Percentiles rank a stretch among this genome's conserved stretches.
These are phyloP conservation scores for Metarhizium anisopliae DNA, from an alignment of 2,329 filamentous ascomycete species.

Conservation along the genomic window DNA sequence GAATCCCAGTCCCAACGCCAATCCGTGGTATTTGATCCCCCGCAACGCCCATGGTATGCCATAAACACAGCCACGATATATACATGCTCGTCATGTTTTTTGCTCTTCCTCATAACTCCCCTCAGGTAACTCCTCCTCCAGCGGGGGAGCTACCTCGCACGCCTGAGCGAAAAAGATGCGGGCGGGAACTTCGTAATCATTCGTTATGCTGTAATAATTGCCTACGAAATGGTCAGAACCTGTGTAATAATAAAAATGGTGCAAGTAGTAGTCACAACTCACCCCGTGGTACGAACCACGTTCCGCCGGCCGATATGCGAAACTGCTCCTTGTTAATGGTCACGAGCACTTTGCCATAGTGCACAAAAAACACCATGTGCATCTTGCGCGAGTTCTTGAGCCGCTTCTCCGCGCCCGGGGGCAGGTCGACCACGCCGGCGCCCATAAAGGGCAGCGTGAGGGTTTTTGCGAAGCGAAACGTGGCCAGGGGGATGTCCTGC, in stretches of 20 bases:
- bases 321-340: conserved; percentile 69
- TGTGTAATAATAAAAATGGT: no score
- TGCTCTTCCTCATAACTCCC: no score
- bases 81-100: no score
- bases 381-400: conserved; percentile 90
- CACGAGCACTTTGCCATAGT: conserved; percentile 72
- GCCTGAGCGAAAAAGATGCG: conserved; percentile 90
- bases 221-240: conserved; percentile 39
- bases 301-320: conserved; percentile 75
- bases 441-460: conserved; percentile 80
- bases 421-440: conserved; percentile 81
- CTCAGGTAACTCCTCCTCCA: neutral
- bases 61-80: no score
- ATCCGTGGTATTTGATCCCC: no score
- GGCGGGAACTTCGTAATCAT: conserved; percentile 63
- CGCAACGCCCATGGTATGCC: no score
- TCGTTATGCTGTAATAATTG: conserved; percentile 87
- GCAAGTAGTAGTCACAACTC: conserved; percentile 25
- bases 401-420: conserved; percentile 73
- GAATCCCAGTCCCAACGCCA: no score
- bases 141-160: conserved; percentile 41
- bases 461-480: conserved; percentile 85
- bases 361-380: conserved; percentile 95
- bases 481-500: conserved; percentile 51
- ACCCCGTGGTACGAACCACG: conserved; percentile 95